Evolutionary conservation across 768 basidiomycete species (phyloP).

Genomic region (Tephrocybe sp.): DNA sequence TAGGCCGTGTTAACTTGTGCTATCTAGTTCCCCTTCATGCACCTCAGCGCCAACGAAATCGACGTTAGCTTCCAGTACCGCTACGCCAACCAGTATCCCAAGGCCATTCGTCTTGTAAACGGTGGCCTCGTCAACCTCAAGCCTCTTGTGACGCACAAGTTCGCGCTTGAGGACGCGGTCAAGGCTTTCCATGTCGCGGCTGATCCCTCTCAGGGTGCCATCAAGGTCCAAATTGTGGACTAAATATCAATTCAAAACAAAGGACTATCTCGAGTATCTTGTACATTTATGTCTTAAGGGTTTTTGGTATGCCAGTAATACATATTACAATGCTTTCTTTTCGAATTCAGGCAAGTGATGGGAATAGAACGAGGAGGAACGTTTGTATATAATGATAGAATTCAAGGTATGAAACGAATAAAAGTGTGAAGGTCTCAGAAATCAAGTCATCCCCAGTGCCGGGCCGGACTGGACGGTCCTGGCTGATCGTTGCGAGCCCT

Average conservation of each 20-base stretch:
- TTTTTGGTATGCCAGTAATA: neutral
- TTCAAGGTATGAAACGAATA: neutral
- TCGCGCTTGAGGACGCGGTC: slow-evolving; percentile 69
- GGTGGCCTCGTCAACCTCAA: slow-evolving; percentile 70
- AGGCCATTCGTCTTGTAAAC: slow-evolving; percentile 81
- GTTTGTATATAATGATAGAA: neutral
- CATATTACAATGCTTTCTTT: slow-evolving; percentile 7
- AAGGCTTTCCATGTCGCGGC: slow-evolving; percentile 80
- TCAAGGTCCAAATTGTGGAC: slow-evolving; percentile 68
- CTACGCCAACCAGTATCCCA: slow-evolving; percentile 79
- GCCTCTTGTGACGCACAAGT: slow-evolving; percentile 79
- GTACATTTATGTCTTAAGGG: neutral
- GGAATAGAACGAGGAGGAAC: neutral
- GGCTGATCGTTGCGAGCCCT: slow-evolving; percentile 32
- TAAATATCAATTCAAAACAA: slow-evolving; percentile 18
- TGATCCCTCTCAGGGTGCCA: slow-evolving; percentile 64
- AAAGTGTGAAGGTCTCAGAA: too few relatives aligned
- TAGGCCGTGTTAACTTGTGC: neutral
- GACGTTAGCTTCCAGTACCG: slow-evolving; percentile 71
- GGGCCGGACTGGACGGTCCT: slow-evolving; percentile 21
- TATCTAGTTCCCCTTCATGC: slow-evolving; percentile 68
- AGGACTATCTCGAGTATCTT: neutral
- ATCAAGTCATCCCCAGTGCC: slow-evolving; percentile 9
- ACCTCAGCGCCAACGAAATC: slow-evolving; percentile 68
- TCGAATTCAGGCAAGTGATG: neutral